Conservation (phyloP, 345 rosid species). For the Sisymbrium altissimum region DNA sequence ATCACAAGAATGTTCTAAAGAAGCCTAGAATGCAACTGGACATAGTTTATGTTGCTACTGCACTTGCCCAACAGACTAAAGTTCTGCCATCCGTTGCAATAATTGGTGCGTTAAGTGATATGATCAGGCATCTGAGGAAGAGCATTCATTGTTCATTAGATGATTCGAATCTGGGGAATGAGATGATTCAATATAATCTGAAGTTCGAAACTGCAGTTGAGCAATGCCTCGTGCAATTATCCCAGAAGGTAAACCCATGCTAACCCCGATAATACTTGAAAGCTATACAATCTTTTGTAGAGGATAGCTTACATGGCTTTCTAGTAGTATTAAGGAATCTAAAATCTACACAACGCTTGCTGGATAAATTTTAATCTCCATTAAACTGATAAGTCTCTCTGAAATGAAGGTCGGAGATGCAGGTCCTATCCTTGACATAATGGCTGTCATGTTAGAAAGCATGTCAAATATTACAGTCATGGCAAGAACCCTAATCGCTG, state of each 20-base stretch:
- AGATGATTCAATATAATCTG: constrained; percentile 56
- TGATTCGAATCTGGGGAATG: constrained; percentile 59
- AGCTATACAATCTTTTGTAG: background rate
- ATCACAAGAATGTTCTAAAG: constrained; percentile 67
- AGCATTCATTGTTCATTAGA: constrained; percentile 68
- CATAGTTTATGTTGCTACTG: constrained; percentile 54
- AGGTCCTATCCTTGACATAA: constrained; percentile 71
- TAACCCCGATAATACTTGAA: background rate
- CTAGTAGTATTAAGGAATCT: no score
- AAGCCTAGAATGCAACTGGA: constrained; percentile 63
- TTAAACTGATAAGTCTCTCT: constrained; percentile 16
- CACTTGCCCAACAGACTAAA: constrained; percentile 53
- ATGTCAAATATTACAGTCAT: constrained; percentile 61
- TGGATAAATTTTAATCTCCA: background rate
- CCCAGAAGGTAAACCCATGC: constrained; percentile 45
- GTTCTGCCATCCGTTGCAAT: constrained; percentile 57
- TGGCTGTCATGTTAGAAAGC: constrained; percentile 85
- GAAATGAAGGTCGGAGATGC: constrained; percentile 71
- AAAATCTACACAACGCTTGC: background rate
- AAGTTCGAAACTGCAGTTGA: constrained; percentile 58
- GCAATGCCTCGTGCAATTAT: constrained; percentile 61
- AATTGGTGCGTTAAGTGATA: constrained; percentile 65
- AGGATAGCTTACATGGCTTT: background rate
- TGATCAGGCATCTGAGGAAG: constrained; percentile 73
- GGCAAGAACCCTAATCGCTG: constrained; percentile 58